These are phyloP conservation scores for Ceratobasidium sp. DNA, from an alignment of 1,284 basidiomycete species.

Conservation along the genomic window DNA sequence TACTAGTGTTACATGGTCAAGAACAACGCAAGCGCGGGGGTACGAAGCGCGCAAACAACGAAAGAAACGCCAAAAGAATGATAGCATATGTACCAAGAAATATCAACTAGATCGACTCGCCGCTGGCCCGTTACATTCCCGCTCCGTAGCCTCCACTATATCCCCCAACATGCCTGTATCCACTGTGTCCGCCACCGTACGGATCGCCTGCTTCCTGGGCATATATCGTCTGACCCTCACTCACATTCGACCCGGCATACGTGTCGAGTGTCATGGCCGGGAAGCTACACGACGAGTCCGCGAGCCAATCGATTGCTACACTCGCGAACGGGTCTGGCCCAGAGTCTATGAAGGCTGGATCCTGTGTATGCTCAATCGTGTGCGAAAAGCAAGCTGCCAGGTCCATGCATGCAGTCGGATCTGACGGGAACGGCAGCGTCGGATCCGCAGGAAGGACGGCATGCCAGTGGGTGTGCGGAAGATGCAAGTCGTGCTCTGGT, in stretches of 20 bases:
- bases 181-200: not conserved
- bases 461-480: constrained; percentile 25
- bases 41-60: not conserved
- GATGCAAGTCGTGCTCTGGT: constrained; percentile 25
- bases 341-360: constrained; percentile 16
- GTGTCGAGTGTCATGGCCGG: not conserved
- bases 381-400: constrained; percentile 28
- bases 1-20: not conserved
- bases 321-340: constrained; percentile 15
- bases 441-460: constrained; percentile 26
- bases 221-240: not conserved
- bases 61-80: not conserved
- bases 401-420: constrained; percentile 27
- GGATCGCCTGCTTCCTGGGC: not conserved
- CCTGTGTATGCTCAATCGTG: constrained; percentile 18
- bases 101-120: too few relatives aligned
- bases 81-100: not conserved
- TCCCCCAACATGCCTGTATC: not conserved
- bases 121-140: too few relatives aligned
- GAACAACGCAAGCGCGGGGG: not conserved
- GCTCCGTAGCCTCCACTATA: too few relatives aligned
- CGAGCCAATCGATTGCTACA: constrained; percentile 8
- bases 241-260: not conserved
- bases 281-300: constrained; percentile 7
- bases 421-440: constrained; percentile 27